Base-by-base conservation (phyloP, 2,329 filamentous ascomycete species). In the Phialophora expanda region DNA sequence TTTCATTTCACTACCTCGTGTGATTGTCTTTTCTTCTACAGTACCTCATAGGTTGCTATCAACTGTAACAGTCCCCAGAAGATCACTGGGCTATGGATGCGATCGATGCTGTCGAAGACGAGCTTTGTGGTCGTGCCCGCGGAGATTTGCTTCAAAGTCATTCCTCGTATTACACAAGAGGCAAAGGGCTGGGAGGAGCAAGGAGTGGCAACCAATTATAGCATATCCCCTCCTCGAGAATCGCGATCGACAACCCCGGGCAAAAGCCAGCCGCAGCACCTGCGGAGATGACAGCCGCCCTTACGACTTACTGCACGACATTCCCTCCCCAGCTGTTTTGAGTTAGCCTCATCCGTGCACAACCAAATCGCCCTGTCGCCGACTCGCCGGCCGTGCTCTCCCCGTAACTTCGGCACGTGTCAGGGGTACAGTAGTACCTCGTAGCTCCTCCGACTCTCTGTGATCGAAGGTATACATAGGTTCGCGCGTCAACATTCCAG, bases 211-310 rank as follows among this genome's bases (percentile, higher is more conserved):
- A 28, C 48, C 48, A 51, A 51, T 51, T 51, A 51, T 51, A 24
- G 48, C 20, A 51, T 26, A 17, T 11, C 12, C 48, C 24, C 6
- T 9, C 20, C 48, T 28, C 48, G 48, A 51, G 48, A 28, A 51
- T 51, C 48, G 48, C 20, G 48, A 51, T 51, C 48, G 48, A 26
- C 48, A 51, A 51, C 48, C 48, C 48, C 48, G 48, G 48, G 12
- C 20, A 14, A 51, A 51, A 51, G 48, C 24, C 48, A 14, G 48
- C 48, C 48, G 48, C 48, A 51, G 48, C 58, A 46, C 38, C 58
- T 51, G 58, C 58, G 58, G 58, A 61, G 48, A 61, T 61, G 58
- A 41, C 30, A 34, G 46, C 58, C 58, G 46, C 8, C 26, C 20
- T 51, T 51, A 59, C 46, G 28, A 22, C 20, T 26, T 26, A 6